Percentiles rank a stretch among this genome's conserved stretches.
phyloP scores from a whole-genome alignment of 2,329 filamentous ascomycete species.

The Ascochyta rabiei region DNA sequence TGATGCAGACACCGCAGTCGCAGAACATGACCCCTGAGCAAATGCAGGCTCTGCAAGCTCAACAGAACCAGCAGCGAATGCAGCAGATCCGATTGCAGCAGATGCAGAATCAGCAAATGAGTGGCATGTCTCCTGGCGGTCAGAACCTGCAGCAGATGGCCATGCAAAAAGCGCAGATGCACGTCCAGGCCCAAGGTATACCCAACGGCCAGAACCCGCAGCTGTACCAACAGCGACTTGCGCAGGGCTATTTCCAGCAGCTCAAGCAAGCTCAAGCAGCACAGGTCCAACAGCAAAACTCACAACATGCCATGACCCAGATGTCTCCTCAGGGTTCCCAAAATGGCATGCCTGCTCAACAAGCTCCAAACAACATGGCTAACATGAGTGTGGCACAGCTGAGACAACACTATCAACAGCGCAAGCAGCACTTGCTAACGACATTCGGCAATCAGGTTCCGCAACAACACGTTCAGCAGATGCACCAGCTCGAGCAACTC shows the following conservation, averaged over 20 bases:
- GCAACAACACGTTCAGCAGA: slow-evolving; percentile 30
- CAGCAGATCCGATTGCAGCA: slow-evolving; percentile 19
- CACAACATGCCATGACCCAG: slow-evolving; percentile 38
- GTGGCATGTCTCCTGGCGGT: slow-evolving; percentile 27
- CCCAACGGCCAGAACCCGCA: slow-evolving; percentile 37
- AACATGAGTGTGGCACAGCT: slow-evolving; percentile 40
- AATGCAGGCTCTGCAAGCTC: slow-evolving; percentile 35
- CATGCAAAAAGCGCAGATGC: slow-evolving; percentile 40
- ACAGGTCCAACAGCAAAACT: slow-evolving; percentile 36
- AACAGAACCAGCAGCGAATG: slow-evolving; percentile 36
- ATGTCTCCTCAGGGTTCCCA: slow-evolving; percentile 36
- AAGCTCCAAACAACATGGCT: slow-evolving; percentile 27
- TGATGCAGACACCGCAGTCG: slow-evolving; percentile 44
- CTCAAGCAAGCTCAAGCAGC: slow-evolving; percentile 20
- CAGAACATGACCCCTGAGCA: slow-evolving; percentile 46
- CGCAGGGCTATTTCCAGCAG: slow-evolving; percentile 32
- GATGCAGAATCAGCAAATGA: slow-evolving; percentile 15
- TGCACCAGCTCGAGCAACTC: slow-evolving; percentile 38
- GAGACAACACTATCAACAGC: slow-evolving; percentile 30
- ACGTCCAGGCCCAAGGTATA: slow-evolving; percentile 42
- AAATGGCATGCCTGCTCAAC: slow-evolving; percentile 30
- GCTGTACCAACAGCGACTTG: slow-evolving; percentile 35
- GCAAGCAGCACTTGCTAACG: slow-evolving; percentile 33
- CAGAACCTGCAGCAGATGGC: slow-evolving; percentile 36
- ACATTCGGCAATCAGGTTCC: slow-evolving; percentile 35